A percentile compares a stretch with the other conserved stretches of the same genome.
These are phyloP conservation scores for Solanum aculeatissimum DNA, from an alignment of 305 asterid genomes.

Conservation along the genomic window DNA sequence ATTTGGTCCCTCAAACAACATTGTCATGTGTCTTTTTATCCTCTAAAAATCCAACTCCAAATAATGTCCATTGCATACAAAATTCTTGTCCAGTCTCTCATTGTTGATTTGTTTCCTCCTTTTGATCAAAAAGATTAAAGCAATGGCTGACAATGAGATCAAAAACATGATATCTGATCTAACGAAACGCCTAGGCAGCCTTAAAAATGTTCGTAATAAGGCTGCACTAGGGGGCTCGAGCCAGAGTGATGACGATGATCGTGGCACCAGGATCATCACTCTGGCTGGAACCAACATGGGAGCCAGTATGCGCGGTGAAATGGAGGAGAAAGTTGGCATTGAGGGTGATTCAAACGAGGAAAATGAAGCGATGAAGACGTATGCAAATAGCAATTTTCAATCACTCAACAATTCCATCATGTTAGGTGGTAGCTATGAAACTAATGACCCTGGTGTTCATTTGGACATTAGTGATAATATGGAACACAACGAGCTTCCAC, in stretches of 20 bases:
- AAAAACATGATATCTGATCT: slow-evolving; percentile 44
- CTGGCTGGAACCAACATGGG: slow-evolving; percentile 71
- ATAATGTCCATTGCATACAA: neutral
- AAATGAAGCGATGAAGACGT: slow-evolving; percentile 34
- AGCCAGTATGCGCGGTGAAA: slow-evolving; percentile 65
- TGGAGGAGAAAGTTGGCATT: slow-evolving; percentile 18
- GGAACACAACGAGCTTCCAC: neutral
- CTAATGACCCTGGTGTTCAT: slow-evolving; percentile 81
- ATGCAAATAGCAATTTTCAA: slow-evolving; percentile 69
- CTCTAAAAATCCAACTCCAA: neutral
- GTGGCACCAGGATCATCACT: slow-evolving; percentile 47
- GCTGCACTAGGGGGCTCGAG: slow-evolving; percentile 4
- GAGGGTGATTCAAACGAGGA: slow-evolving; percentile 11
- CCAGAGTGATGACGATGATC: slow-evolving; percentile 17
- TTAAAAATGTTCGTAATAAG: slow-evolving; percentile 26
- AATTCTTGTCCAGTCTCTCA: neutral
- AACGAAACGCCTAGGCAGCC: slow-evolving; percentile 28
- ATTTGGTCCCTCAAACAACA: neutral
- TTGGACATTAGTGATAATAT: slow-evolving; percentile 43
- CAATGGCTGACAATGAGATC: slow-evolving; percentile 48
- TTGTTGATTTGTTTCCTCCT: neutral
- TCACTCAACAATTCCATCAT: slow-evolving; percentile 83
- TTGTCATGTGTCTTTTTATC: neutral
- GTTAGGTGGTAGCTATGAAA: slow-evolving; percentile 56
- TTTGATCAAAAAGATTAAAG: neutral